These are phyloP conservation scores for Fusarium scirpi DNA, from an alignment of 2,329 filamentous ascomycete species.

Conservation along the genomic window DNA sequence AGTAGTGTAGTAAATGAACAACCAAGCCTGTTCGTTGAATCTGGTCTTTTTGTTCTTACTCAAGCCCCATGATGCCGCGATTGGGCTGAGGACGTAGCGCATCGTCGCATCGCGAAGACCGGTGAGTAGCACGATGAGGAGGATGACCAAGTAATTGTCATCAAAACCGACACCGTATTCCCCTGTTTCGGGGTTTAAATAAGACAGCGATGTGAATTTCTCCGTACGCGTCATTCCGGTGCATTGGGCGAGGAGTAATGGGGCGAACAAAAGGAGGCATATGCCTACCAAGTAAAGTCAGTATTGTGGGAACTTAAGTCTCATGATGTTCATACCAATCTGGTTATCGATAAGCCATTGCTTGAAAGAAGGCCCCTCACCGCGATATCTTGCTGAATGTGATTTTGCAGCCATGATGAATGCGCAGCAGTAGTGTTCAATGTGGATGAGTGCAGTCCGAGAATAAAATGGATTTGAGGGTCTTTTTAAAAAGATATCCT, in stretches of 20 bases:
- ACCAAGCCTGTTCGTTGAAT: conserved; percentile 95
- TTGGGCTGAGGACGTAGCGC: conserved; percentile 85
- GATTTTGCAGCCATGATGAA: conserved; percentile 7
- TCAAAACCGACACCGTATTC: conserved; percentile 81
- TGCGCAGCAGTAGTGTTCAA: no score
- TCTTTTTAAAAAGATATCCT: neutral
- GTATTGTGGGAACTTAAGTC: conserved; percentile 1
- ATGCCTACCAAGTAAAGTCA: conserved; percentile 65
- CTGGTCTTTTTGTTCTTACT: conserved; percentile 77
- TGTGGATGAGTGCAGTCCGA: neutral
- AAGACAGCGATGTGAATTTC: conserved; percentile 89
- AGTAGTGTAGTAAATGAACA: conserved; percentile 82
- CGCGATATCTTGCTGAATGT: neutral
- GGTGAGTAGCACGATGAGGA: conserved; percentile 88
- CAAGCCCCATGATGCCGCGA: conserved; percentile 79
- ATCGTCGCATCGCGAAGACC: conserved; percentile 85
- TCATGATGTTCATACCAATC: conserved; percentile 2
- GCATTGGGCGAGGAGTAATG: conserved; percentile 83
- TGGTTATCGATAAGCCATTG: conserved; percentile 34
- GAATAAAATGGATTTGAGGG: neutral
- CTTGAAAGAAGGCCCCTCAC: no score
- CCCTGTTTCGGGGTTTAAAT: conserved; percentile 76
- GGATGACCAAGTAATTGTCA: conserved; percentile 82
- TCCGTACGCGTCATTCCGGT: conserved; percentile 84
- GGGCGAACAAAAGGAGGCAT: conserved; percentile 85